These are phyloP conservation scores for Sporisorium reilianum DNA, from an alignment of 1,284 basidiomycete genomes.

Conservation along the genomic window DNA sequence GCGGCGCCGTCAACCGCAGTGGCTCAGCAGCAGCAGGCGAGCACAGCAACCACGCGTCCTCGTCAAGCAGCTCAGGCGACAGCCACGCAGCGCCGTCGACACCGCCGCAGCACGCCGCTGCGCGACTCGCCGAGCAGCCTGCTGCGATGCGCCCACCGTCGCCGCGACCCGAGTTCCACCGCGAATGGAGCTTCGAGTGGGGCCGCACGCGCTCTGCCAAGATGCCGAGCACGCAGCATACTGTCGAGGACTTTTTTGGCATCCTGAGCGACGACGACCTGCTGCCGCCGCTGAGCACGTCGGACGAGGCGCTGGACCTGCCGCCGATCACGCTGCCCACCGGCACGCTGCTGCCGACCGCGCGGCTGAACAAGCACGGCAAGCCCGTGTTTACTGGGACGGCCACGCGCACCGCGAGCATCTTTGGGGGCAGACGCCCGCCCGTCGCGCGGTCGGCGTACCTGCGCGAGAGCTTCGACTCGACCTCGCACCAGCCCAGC, in stretches of 20 bases:
- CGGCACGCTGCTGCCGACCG: conserved; percentile 27
- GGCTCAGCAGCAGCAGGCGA: conserved; percentile 5
- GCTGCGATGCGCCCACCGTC: conserved; percentile 17
- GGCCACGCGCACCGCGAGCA: conserved; percentile 19
- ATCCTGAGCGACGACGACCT: conserved; percentile 48
- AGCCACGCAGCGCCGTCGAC: conserved; percentile 44
- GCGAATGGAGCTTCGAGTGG: conserved; percentile 60
- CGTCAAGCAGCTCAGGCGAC: conserved; percentile 44
- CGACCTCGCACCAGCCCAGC: conserved; percentile 8
- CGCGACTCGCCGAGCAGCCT: background rate
- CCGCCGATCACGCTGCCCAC: conserved; percentile 55
- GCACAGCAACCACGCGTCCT: conserved; percentile 33
- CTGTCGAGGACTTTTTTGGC: conserved; percentile 64
- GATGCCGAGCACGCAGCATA: conserved; percentile 2
- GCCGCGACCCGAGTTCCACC: conserved; percentile 59
- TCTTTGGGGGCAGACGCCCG: conserved; percentile 40
- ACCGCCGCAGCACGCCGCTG: conserved; percentile 19
- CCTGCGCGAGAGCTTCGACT: conserved; percentile 50
- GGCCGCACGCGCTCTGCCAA: conserved; percentile 28
- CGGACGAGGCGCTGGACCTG: conserved; percentile 54
- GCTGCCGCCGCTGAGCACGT: conserved; percentile 50
- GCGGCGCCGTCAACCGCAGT: background rate
- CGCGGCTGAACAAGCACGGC: conserved; percentile 35
- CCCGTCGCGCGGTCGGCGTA: conserved; percentile 57
- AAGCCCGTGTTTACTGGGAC: conserved; percentile 13